Evolutionary conservation across 176 grass and related monocot species (phyloP).

Genomic region (Eragrostis nindensis): DNA sequence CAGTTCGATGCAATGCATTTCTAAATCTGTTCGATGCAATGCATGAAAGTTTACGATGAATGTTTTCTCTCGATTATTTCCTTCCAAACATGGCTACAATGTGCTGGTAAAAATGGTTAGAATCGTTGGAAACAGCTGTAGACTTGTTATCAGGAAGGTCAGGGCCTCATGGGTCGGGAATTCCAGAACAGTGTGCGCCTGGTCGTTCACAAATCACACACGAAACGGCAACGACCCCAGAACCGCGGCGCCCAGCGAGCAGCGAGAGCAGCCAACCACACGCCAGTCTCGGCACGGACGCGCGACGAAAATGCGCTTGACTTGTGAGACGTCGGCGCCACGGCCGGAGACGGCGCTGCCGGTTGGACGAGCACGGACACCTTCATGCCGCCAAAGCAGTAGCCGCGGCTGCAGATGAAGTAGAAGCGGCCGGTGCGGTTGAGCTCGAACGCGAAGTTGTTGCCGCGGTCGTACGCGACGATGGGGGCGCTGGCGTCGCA

Average conservation of each 20-base stretch:
- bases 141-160: neutral
- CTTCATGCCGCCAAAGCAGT: slow-evolving; percentile 80
- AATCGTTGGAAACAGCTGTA: slow-evolving; percentile 6
- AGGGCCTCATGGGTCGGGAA: no score
- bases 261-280: neutral
- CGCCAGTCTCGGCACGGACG: neutral
- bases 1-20: no score
- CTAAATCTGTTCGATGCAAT: no score
- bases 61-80: neutral
- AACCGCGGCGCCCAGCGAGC: slow-evolving; percentile 1
- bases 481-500: slow-evolving; percentile 57
- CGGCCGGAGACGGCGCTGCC: neutral
- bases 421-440: slow-evolving; percentile 59
- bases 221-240: slow-evolving; percentile 4
- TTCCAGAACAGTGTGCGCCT: neutral
- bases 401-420: slow-evolving; percentile 85
- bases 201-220: slow-evolving; percentile 6
- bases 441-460: slow-evolving; percentile 57
- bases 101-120: neutral
- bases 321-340: neutral
- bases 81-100: neutral
- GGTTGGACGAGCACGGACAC: slow-evolving; percentile 52
- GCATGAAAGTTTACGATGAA: neutral
- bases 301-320: neutral
- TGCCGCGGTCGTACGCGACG: slow-evolving; percentile 55